Conservation (phyloP, 257 asterid genomes). For the Dorcoceras hygrometricum region DNA sequence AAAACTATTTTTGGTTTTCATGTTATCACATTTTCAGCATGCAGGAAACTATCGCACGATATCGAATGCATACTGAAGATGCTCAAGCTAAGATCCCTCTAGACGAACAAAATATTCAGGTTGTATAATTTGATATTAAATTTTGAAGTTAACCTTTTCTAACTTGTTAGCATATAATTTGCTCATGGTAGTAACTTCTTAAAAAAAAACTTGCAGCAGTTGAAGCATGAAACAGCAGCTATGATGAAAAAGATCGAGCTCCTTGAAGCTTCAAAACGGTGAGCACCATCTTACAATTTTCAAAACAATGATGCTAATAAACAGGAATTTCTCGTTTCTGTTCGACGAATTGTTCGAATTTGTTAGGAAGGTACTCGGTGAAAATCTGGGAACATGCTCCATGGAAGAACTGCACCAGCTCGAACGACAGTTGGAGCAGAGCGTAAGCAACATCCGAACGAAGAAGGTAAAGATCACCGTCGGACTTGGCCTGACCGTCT, state of each 20-base stretch:
- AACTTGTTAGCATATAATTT: background rate
- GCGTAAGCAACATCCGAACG: slow-evolving; percentile 62
- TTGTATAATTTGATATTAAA: slow-evolving; percentile 10
- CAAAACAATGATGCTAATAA: background rate
- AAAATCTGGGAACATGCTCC: slow-evolving; percentile 59
- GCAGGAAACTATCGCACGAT: slow-evolving; percentile 45
- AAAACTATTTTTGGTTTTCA: background rate
- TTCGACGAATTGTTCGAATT: background rate
- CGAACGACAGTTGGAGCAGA: slow-evolving; percentile 77
- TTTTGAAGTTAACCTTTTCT: background rate
- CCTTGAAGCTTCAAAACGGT: slow-evolving; percentile 81
- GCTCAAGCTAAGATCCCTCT: slow-evolving; percentile 32
- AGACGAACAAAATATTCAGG: slow-evolving; percentile 42
- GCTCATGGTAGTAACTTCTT: background rate
- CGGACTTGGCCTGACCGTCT: too few species aligned
- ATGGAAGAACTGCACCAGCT: slow-evolving; percentile 72
- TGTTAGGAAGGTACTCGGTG: slow-evolving; percentile 76
- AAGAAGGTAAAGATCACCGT: slow-evolving; percentile 48
- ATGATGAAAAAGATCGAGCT: slow-evolving; percentile 76
- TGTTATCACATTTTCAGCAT: slow-evolving; percentile 31
- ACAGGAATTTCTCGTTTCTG: background rate
- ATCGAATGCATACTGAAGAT: slow-evolving; percentile 38
- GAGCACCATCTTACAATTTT: background rate
- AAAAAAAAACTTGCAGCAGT: slow-evolving; percentile 28
- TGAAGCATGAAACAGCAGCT: slow-evolving; percentile 65